phyloP scores from a whole-genome alignment of 306 rosid genomes.

The Sindora glabra region DNA sequence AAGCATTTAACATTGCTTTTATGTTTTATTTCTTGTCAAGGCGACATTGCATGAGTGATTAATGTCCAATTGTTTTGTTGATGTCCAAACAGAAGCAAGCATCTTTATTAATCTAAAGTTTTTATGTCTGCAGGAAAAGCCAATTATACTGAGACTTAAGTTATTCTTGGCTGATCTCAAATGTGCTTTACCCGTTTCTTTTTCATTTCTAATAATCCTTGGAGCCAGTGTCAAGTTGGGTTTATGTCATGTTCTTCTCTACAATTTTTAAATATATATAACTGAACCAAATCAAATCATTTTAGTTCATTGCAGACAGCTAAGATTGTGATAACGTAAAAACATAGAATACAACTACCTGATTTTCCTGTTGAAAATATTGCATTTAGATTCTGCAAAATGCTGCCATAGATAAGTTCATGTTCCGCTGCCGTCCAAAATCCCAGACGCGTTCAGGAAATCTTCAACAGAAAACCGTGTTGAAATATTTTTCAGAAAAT shows the following conservation, averaged over 20 bases:
- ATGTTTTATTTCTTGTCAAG: constrained; percentile 18
- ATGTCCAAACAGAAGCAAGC: constrained; percentile 29
- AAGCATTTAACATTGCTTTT: not conserved
- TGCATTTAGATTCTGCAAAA: constrained; percentile 20
- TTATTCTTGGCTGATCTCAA: constrained; percentile 14
- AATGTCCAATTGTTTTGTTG: constrained; percentile 23
- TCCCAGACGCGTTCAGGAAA: constrained; percentile 25
- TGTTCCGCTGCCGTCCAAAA: constrained; percentile 39
- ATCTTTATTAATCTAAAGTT: constrained; percentile 25
- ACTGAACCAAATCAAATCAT: not conserved
- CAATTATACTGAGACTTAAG: constrained; percentile 18
- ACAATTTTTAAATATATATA: too few relatives aligned
- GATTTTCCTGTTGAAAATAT: constrained; percentile 6
- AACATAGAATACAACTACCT: too few relatives aligned
- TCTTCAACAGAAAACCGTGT: constrained; percentile 41
- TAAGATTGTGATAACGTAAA: not conserved
- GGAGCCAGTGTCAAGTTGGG: too few relatives aligned
- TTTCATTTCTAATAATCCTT: too few relatives aligned
- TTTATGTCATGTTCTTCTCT: too few relatives aligned
- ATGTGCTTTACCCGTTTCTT: too few relatives aligned
- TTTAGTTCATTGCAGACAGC: not conserved
- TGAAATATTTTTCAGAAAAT: too few relatives aligned
- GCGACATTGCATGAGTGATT: constrained; percentile 23
- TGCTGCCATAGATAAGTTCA: constrained; percentile 17
- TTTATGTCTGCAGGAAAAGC: constrained; percentile 31